Conservation (phyloP, 2,329 filamentous ascomycete genomes). For the Aspergillus calidoustus region DNA sequence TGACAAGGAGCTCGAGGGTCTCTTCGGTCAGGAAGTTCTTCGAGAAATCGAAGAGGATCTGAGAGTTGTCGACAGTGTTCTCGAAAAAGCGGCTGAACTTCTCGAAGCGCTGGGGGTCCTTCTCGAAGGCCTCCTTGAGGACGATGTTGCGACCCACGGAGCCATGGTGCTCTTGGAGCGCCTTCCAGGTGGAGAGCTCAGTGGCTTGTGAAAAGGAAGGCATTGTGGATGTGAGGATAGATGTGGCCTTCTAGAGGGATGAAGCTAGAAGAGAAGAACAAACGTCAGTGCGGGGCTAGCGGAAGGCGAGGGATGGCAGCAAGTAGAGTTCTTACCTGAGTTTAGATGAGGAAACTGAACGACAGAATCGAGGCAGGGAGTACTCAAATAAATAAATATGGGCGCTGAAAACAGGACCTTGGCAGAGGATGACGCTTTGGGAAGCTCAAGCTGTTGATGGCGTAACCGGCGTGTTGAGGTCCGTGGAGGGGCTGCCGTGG, state of each 20-base stretch:
- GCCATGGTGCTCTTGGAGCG: conserved; percentile 89
- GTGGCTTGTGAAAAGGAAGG: conserved; percentile 70
- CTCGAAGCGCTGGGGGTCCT: conserved; percentile 84
- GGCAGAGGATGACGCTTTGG: conserved; percentile 19
- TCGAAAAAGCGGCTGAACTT: conserved; percentile 88
- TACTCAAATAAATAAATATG: conserved; percentile 16
- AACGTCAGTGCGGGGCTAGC: conserved; percentile 35
- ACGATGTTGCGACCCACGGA: conserved; percentile 85
- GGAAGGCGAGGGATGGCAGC: background rate
- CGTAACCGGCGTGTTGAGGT: conserved; percentile 30
- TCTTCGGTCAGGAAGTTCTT: conserved; percentile 98
- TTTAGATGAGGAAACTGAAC: conserved; percentile 3
- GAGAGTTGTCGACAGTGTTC: conserved; percentile 75
- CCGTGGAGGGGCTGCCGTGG: conserved; percentile 28
- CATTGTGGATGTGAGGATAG: conserved; percentile 33
- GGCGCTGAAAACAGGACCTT: conserved; percentile 18
- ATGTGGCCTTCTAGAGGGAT: conserved; percentile 4
- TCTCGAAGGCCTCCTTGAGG: conserved; percentile 88
- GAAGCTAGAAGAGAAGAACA: conserved; percentile 11
- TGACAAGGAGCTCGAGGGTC: conserved; percentile 81
- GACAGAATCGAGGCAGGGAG: conserved; percentile 14
- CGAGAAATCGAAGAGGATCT: conserved; percentile 97
- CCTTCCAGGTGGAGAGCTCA: conserved; percentile 83
- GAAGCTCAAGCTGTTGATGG: conserved; percentile 24
- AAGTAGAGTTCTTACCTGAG: conserved; percentile 13